Evolutionary conservation across 768 basidiomycete genomes (phyloP), one percentile per base, ranked within the genome.

Genomic region (Lenzites betulinus): DNA sequence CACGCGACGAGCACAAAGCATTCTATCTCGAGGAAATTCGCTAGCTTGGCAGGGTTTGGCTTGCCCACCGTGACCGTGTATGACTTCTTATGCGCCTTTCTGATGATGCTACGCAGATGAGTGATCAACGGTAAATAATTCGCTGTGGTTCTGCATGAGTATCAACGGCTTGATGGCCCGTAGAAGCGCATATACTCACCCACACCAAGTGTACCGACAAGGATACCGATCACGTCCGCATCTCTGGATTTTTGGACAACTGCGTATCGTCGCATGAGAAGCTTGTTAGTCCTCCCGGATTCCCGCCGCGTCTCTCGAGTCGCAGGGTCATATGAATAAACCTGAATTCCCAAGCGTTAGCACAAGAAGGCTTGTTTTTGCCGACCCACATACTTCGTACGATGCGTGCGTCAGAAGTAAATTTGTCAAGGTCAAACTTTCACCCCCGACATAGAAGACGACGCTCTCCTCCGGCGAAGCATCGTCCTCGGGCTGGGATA

Each of bases 31-130:
- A 91, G 82, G 72, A 98, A 98, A 74, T 98, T 99, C 9, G 88
- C 96, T 22, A 98, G 81, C 69, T 98, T 98, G 7, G 94, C 84
- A 0, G 97, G 95, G 66, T 93, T 97, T 48, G 97, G 83, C 74
- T 96, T 94, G 38, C 97, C 96, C 0, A 99, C 95, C 54, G 87
- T 91, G 65, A 99, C 85, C 2, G 96, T 98, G 74, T 98, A 99
- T 62, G 85, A 86, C 72, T 98, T 98, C 77, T 95, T 96, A 60
- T 82, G 84, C 1, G 85, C 80, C 39, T 78, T 79, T 1, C 79
- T 71, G 51, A 98, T 81, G 9, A 89, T 76, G 16, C 76, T 70
- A 7, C 96, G 89, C n/a, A 98, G 80, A 65, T 92, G 87, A 0
- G 82, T 79, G 60, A 99, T 90, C 4, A 98, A 79, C 1, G 93